Evolutionary conservation across 805 yeast genomes (phyloP), one percentile per base, ranked within the genome.

Genomic region (Nakazawaea pomicola): DNA sequence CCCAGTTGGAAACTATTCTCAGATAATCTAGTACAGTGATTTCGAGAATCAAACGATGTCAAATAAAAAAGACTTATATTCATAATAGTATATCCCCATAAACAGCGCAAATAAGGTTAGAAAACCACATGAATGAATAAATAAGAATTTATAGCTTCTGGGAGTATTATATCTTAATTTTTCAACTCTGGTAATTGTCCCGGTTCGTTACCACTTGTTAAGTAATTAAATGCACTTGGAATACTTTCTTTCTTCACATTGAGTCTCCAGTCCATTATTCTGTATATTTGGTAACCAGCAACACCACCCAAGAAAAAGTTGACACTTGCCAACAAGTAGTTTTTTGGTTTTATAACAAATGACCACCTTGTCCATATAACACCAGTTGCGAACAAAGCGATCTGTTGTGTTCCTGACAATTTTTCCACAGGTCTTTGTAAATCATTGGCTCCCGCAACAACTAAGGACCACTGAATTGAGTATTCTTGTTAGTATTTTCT

Each of bases 341-440:
- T 91, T 65, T 83, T 82, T 31, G 99, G 99, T 49, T 69, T 78
- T 57, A 91, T 91, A 49, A 90, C 93, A 64, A 90, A 76, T 12
- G 96, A 89, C 98, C 98, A 91, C 62, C 99, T 79, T 27, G 99
- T 91, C 99, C 99, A 91, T 54, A 91, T 88, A 40, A 78, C 78
- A 41, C 97, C 99, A 1, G 99, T 91, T 35, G 90, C 89, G 53
- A 85, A 73, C 44, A 91, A 71, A 1, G 98, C 95, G 46, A 78
- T 59, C 66, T 84, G 90, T 64, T 86, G 95, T 18, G 95, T 81
- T 44, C 97, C 96, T 28, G 93, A 81, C 37, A 91, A 72, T 54
- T 82, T 81, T 56, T 91, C 96, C 29, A 88, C 96, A 1, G 99
- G 98, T 66, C 98, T 81, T 48, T 76, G 72, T 48, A 83, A 67